These are phyloP conservation scores for Fusarium heterosporum DNA, from an alignment of 2,329 filamentous ascomycete genomes.

Conservation along the genomic window DNA sequence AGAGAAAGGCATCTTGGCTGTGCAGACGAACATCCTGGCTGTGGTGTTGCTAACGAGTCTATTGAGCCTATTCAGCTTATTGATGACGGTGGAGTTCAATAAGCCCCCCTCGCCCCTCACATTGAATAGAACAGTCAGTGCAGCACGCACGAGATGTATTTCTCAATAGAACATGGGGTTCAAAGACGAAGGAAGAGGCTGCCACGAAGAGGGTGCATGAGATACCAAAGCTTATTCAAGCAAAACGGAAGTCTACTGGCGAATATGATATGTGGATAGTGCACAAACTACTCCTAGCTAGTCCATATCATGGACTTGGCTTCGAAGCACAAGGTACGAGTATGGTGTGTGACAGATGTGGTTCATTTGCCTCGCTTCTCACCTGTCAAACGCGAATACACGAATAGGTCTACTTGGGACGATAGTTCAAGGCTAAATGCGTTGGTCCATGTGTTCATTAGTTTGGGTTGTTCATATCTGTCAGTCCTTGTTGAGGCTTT, in stretches of 20 bases:
- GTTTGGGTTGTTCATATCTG: constrained; percentile 22
- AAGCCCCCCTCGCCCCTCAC: constrained; percentile 22
- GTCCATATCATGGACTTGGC: constrained; percentile 1
- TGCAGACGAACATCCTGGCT: constrained; percentile 6
- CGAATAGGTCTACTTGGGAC: background rate
- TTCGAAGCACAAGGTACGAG: background rate
- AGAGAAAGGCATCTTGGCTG: background rate
- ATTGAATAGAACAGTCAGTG: constrained; percentile 10
- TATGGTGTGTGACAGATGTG: background rate
- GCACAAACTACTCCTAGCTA: background rate
- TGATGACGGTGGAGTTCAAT: constrained; percentile 34
- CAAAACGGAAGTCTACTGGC: constrained; percentile 23
- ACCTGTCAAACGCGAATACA: constrained; percentile 17
- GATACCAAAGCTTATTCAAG: constrained; percentile 10
- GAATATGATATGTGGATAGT: background rate
- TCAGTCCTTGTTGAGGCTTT: constrained; percentile 42
- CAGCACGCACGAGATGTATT: background rate
- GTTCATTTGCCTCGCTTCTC: constrained; percentile 6
- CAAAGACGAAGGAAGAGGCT: constrained; percentile 16
- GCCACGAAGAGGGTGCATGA: constrained; percentile 3
- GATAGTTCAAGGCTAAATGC: background rate
- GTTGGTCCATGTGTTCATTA: constrained; percentile 10
- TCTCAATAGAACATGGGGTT: background rate
- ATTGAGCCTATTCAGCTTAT: constrained; percentile 33
- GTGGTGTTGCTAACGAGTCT: constrained; percentile 19